Conservation (phyloP, 805 yeast genomes). For the Nadsonia fulvescens region DNA sequence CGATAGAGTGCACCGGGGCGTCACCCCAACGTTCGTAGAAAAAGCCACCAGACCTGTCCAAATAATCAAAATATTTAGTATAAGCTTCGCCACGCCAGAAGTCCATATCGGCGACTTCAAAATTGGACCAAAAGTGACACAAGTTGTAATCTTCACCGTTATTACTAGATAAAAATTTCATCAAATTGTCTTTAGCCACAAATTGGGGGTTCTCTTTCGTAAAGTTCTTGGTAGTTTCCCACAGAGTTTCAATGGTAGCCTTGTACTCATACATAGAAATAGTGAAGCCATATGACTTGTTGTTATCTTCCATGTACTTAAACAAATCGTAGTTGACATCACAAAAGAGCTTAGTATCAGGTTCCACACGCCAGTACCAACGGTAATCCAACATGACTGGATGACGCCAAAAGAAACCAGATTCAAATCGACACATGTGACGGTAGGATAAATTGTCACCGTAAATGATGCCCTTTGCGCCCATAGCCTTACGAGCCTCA, state of each 20-base stretch:
- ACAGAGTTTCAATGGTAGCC: slow-evolving; percentile 57
- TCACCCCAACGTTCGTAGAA: slow-evolving; percentile 89
- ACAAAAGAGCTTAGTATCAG: slow-evolving; percentile 56
- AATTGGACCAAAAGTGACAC: slow-evolving; percentile 80
- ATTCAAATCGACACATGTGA: slow-evolving; percentile 80
- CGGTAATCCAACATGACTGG: slow-evolving; percentile 48
- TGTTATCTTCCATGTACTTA: slow-evolving; percentile 61
- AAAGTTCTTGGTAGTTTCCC: slow-evolving; percentile 56
- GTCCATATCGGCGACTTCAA: slow-evolving; percentile 56
- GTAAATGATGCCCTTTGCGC: slow-evolving; percentile 37
- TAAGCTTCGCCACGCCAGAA: slow-evolving; percentile 45
- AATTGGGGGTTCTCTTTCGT: slow-evolving; percentile 39
- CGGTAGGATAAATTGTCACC: slow-evolving; percentile 64
- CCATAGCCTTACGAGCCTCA: slow-evolving; percentile 39
- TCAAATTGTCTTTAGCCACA: slow-evolving; percentile 40
- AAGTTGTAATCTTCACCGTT: slow-evolving; percentile 54
- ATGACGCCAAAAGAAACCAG: slow-evolving; percentile 71
- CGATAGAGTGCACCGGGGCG: slow-evolving; percentile 78
- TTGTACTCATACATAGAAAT: slow-evolving; percentile 51
- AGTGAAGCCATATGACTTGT: slow-evolving; percentile 59
- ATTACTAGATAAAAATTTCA: slow-evolving; percentile 58
- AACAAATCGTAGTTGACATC: slow-evolving; percentile 67
- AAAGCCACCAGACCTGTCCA: slow-evolving; percentile 60
- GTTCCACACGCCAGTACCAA: slow-evolving; percentile 91
- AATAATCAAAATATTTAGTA: slow-evolving; percentile 37